A percentile compares a stretch with the other conserved stretches of the same genome.
Evolutionary conservation across 345 rosid species (phyloP).

Genomic region (Carallia brachiata): DNA sequence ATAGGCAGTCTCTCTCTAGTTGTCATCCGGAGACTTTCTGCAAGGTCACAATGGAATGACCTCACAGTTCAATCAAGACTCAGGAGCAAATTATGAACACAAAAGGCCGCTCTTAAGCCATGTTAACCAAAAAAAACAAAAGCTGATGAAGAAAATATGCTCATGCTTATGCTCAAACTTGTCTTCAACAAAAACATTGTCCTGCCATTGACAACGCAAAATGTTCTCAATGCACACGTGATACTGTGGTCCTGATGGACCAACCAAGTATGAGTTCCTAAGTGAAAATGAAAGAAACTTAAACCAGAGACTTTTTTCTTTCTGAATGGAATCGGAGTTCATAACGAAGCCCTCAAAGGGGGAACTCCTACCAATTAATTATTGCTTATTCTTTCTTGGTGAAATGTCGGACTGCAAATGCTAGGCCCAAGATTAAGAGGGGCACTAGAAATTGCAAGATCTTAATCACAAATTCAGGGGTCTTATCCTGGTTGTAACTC

Average conservation of each 20-base stretch:
- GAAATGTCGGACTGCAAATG: constrained; percentile 63
- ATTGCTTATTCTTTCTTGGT: constrained; percentile 77
- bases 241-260: background rate
- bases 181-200: constrained; percentile 5
- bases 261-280: background rate
- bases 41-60: too few species aligned
- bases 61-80: too few species aligned
- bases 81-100: too few species aligned
- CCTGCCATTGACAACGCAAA: background rate
- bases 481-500: constrained; percentile 49
- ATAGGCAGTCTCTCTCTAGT: too few species aligned
- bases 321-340: constrained; percentile 1
- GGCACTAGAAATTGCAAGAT: constrained; percentile 88
- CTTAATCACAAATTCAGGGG: constrained; percentile 65
- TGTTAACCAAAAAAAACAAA: too few species aligned
- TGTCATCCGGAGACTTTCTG: too few species aligned
- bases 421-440: constrained; percentile 75
- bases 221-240: background rate
- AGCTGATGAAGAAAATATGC: background rate
- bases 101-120: background rate
- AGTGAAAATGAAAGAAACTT: background rate
- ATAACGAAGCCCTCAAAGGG: background rate
- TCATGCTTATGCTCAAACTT: constrained; percentile 8
- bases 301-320: background rate
- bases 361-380: constrained; percentile 1